A percentile compares a stretch with the other conserved stretches of the same genome.
Conservation (phyloP, 177 flowering plant genomes). For the Tripterygium wilfordii region DNA sequence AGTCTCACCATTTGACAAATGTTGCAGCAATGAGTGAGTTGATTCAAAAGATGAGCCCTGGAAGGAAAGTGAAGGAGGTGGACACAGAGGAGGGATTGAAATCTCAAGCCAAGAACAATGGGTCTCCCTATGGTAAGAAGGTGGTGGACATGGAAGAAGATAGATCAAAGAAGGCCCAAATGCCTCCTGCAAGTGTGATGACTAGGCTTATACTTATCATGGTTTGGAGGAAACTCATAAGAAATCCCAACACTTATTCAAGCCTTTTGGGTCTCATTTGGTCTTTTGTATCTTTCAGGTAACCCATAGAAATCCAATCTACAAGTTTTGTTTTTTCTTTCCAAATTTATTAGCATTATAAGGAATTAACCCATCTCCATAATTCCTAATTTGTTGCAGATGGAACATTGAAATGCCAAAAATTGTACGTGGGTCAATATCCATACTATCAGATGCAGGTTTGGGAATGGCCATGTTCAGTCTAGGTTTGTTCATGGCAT, state of each 20-base stretch:
- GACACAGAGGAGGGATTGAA: slow-evolving; percentile 24
- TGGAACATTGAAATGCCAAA: slow-evolving; percentile 48
- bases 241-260: slow-evolving; percentile 52
- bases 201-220: slow-evolving; percentile 47
- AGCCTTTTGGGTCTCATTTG: slow-evolving; percentile 39
- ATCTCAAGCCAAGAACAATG: slow-evolving; percentile 11
- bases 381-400: slow-evolving; percentile 16
- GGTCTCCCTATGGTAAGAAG: slow-evolving; percentile 17
- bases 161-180: slow-evolving; percentile 18
- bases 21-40: not conserved
- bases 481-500: slow-evolving; percentile 59
- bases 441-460: slow-evolving; percentile 51
- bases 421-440: slow-evolving; percentile 40
- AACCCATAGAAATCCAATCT: not conserved
- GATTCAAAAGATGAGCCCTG: not conserved
- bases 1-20: not conserved
- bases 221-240: slow-evolving; percentile 57
- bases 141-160: slow-evolving; percentile 12
- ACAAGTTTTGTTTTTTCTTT: not conserved
- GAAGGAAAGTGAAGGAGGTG: not conserved
- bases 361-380: not conserved
- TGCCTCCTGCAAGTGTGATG: slow-evolving; percentile 61
- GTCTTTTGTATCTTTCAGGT: slow-evolving; percentile 51
- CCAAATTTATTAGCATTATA: not conserved
- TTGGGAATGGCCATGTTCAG: slow-evolving; percentile 68